Percentiles rank a stretch among this genome's conserved stretches.
Conservation (phyloP, 1,284 basidiomycete genomes). For the Sanghuangporus sanghuang region DNA sequence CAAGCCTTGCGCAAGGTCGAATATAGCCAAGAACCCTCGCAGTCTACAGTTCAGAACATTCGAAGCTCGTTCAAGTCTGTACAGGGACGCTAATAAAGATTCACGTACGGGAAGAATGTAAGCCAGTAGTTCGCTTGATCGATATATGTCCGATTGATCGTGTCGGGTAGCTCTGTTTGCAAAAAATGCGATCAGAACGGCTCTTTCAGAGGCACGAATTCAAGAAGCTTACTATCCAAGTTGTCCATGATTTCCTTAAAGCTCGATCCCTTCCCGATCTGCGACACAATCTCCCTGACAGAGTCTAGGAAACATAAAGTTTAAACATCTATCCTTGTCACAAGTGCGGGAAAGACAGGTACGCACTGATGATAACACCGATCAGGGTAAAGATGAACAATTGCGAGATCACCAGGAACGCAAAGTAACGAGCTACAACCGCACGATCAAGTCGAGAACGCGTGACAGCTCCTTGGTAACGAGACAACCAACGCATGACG, state of each 20-base stretch:
- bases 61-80: too few relatives aligned
- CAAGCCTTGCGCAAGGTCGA: slow-evolving; percentile 94
- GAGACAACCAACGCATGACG: slow-evolving; percentile 79
- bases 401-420: slow-evolving; percentile 88
- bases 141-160: slow-evolving; percentile 77
- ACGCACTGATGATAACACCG: slow-evolving; percentile 80
- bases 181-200: not conserved
- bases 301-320: slow-evolving; percentile 38
- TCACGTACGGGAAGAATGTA: slow-evolving; percentile 82
- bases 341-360: not conserved
- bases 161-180: slow-evolving; percentile 56
- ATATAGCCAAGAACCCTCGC: slow-evolving; percentile 89
- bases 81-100: not conserved
- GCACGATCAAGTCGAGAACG: slow-evolving; percentile 82
- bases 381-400: slow-evolving; percentile 90
- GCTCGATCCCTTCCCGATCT: slow-evolving; percentile 65
- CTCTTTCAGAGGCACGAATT: not conserved
- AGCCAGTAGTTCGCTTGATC: slow-evolving; percentile 89
- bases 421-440: slow-evolving; percentile 86
- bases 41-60: slow-evolving; percentile 41
- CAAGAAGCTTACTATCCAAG: slow-evolving; percentile 50
- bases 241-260: slow-evolving; percentile 62
- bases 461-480: slow-evolving; percentile 78
- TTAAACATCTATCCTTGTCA: not conserved
- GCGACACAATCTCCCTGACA: slow-evolving; percentile 59